Conservation (phyloP, 106 monocot species). For the Triglochin maritima region DNA sequence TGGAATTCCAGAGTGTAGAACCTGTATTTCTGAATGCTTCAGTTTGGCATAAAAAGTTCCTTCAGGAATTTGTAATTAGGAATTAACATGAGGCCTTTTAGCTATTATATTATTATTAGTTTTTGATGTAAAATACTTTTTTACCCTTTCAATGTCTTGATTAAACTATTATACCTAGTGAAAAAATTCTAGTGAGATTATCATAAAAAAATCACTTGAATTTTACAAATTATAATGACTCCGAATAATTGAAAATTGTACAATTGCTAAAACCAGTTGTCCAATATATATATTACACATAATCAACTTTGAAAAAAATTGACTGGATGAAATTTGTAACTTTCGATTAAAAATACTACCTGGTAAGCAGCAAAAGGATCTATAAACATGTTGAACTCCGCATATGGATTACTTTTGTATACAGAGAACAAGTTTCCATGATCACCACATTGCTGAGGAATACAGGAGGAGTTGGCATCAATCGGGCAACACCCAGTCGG, state of each 20-base stretch:
- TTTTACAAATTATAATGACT: too few relatives aligned
- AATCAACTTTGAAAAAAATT: background rate
- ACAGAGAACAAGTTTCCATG: slow-evolving; percentile 48
- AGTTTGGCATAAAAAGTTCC: background rate
- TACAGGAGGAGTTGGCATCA: slow-evolving; percentile 24
- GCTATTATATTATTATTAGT: too few relatives aligned
- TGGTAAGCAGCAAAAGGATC: slow-evolving; percentile 92
- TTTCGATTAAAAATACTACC: slow-evolving; percentile 65
- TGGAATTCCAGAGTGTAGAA: slow-evolving; percentile 67
- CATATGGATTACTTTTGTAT: slow-evolving; percentile 40
- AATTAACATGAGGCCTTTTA: too few relatives aligned
- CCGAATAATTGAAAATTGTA: too few relatives aligned
- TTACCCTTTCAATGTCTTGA: too few relatives aligned
- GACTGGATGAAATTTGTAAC: background rate
- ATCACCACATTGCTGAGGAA: slow-evolving; percentile 52
- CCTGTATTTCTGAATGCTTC: slow-evolving; percentile 9
- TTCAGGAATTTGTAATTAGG: background rate
- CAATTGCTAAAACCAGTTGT: too few relatives aligned
- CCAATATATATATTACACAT: too few relatives aligned
- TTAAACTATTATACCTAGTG: too few relatives aligned
- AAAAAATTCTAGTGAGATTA: too few relatives aligned
- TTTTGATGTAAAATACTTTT: too few relatives aligned
- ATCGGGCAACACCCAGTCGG: slow-evolving; percentile 65
- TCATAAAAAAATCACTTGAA: too few relatives aligned
- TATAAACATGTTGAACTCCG: slow-evolving; percentile 69